phyloP scores from a whole-genome alignment of 2,329 filamentous ascomycete genomes.

The Claviceps digitariae region DNA sequence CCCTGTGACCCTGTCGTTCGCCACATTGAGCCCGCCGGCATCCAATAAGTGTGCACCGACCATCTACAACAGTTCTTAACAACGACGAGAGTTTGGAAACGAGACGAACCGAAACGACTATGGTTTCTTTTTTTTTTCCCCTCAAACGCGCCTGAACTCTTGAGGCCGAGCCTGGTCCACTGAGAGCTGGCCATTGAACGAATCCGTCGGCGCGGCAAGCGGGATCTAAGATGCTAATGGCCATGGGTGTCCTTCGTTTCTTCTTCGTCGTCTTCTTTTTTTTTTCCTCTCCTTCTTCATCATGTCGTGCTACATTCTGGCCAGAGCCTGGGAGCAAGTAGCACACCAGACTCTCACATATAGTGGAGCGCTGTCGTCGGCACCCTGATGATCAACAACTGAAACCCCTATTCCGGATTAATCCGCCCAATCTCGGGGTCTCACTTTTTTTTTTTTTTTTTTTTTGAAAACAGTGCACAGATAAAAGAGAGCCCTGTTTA shows the following conservation, averaged over 20 bases:
- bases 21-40: too few species aligned
- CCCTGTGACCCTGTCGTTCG: too few species aligned
- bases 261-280: not conserved
- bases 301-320: too few species aligned
- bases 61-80: not conserved
- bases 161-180: too few species aligned
- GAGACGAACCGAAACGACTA: too few species aligned
- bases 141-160: too few species aligned
- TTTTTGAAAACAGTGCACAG: too few species aligned
- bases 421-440: not conserved
- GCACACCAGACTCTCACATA: too few species aligned
- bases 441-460: not conserved
- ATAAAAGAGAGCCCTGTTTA: not conserved
- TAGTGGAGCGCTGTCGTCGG: not conserved
- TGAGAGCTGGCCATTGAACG: too few species aligned
- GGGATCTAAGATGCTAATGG: too few species aligned
- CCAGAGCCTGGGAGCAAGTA: too few species aligned
- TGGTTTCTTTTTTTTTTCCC: not conserved
- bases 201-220: too few species aligned
- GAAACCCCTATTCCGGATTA: not conserved
- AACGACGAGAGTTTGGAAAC: not conserved
- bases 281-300: not conserved
- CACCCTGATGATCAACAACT: not conserved
- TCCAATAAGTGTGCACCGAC: not conserved
- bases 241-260: not conserved